Evolutionary conservation across 768 basidiomycete species (phyloP), one percentile per base, ranked within the genome.

Genomic region (Lentinula aciculospora): DNA sequence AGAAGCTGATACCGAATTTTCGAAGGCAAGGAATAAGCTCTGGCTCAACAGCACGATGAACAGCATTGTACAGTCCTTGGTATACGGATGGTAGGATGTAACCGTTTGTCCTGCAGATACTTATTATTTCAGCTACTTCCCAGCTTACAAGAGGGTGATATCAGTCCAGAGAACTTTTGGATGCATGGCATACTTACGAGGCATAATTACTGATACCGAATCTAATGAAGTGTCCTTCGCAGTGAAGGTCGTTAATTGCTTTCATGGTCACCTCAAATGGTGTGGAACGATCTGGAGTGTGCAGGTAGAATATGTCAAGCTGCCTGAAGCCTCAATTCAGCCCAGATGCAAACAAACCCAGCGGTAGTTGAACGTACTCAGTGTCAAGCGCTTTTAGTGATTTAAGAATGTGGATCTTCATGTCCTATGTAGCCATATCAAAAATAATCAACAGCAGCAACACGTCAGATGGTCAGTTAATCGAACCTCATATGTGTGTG

Each of bases 201-300:
- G 79, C 72, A 57, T 73, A 86, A 66, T 86, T 86, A 63, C 83
- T 85, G 60, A 87, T 72, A 2, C 85, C 83, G 58, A 86, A 81
- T n/a, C 77, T 74, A 59, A 83, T 79, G 64, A 84, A 85, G 46
- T 76, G 73, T 0, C 84, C 85, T 59, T 84, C 76, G 44, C 79
- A 75, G 64, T 85, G 74, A 12, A 85, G 68, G 46, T 80, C 77
- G 46, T 86, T 74, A 2, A 84, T 71, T 13, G 76, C 80, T 28
- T 76, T 76, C 25, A 81, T 61, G 0, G 84, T 86, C 6, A 80
- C 74, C 62, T 82, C 80, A 56, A 80, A 85, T 0, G 83, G 79
- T 3, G 82, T 78, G 13, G 72, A 76, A 25, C 80, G 74, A 64
- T 87, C 84, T 1, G 85, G 85, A 10, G 75, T 80, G 58, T 86